phyloP scores from a whole-genome alignment of 163 green algal species.

The Scenedesmus sp. region DNA sequence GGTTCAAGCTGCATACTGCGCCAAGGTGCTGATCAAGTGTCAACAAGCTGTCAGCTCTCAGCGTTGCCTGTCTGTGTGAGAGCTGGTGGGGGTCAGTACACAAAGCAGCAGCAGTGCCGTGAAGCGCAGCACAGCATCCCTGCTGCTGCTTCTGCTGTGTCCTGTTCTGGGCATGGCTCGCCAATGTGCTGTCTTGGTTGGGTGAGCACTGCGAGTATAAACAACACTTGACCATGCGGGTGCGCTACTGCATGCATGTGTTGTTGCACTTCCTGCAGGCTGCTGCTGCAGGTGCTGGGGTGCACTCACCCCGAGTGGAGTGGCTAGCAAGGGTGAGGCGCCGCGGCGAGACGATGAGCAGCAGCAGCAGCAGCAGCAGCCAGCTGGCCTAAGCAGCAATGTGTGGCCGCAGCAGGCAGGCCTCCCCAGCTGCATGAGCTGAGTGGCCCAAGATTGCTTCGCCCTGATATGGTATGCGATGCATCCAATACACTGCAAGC shows the following conservation, averaged over 20 bases:
- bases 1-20: too few relatives aligned
- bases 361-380: neutral
- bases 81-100: too few relatives aligned
- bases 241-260: neutral
- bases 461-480: too few relatives aligned
- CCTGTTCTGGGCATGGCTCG: neutral
- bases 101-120: neutral
- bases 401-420: too few relatives aligned
- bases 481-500: too few relatives aligned
- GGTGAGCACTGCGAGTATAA: neutral
- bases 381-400: too few relatives aligned
- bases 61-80: too few relatives aligned
- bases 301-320: conserved; percentile 40
- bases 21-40: too few relatives aligned
- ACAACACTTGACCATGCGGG: neutral
- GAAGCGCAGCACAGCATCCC: neutral
- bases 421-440: too few relatives aligned
- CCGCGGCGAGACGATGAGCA: neutral
- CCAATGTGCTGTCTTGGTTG: neutral
- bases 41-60: too few relatives aligned
- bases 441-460: too few relatives aligned
- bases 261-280: conserved; percentile 11
- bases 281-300: neutral
- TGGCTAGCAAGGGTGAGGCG: conserved; percentile 46
- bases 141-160: neutral